Percentiles rank a stretch among this genome's conserved stretches.
Evolutionary conservation across 805 yeast genomes (phyloP).

Genomic region (Lachancea thermotolerans): DNA sequence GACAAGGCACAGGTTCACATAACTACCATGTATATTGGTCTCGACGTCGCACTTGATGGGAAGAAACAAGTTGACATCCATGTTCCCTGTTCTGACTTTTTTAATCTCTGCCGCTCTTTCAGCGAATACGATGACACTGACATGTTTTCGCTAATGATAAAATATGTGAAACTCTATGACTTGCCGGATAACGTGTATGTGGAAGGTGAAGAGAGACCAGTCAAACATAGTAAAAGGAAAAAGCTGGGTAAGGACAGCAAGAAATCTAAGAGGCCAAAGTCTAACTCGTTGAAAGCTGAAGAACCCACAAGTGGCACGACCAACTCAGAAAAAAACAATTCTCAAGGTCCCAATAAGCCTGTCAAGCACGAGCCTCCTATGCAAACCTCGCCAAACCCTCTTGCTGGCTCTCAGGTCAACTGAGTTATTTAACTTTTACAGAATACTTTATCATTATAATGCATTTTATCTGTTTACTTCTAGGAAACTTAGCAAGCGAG

Average conservation of each 20-base stretch:
- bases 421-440: no score
- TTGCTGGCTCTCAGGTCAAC: no score
- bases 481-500: no score
- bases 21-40: slow-evolving; percentile 75
- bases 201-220: slow-evolving; percentile 74
- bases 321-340: not conserved
- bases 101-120: slow-evolving; percentile 70
- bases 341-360: not conserved
- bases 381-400: no score
- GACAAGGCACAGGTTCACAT: slow-evolving; percentile 42
- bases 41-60: slow-evolving; percentile 44
- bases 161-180: slow-evolving; percentile 69
- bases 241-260: slow-evolving; percentile 37
- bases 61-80: slow-evolving; percentile 71
- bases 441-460: no score
- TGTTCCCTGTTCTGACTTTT: slow-evolving; percentile 86
- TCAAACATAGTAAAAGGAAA: slow-evolving; percentile 48
- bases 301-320: not conserved
- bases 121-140: slow-evolving; percentile 51
- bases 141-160: slow-evolving; percentile 50
- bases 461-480: no score
- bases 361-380: no score
- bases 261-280: slow-evolving; percentile 34
- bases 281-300: slow-evolving; percentile 2
- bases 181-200: slow-evolving; percentile 78